phyloP scores from a whole-genome alignment of 2,329 filamentous ascomycete genomes.

The Venturia nashicola region DNA sequence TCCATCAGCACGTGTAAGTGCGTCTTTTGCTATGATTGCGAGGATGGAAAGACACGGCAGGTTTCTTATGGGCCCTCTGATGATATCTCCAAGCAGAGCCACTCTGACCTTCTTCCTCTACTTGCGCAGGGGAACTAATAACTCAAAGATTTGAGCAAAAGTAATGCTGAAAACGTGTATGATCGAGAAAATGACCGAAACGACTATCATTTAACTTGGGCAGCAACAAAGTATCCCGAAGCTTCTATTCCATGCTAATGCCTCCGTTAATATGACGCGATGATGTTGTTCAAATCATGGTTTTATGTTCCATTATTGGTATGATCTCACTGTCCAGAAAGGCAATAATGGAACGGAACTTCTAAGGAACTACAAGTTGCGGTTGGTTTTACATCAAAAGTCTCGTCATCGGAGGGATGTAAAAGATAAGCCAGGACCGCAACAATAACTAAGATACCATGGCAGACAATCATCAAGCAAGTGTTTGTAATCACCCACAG shows the following conservation, averaged over 20 bases:
- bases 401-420: too few species aligned
- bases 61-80: neutral
- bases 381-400: neutral
- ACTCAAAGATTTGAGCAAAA: neutral
- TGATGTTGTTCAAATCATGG: neutral
- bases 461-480: neutral
- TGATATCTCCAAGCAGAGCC: neutral
- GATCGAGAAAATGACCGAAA: too few species aligned
- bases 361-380: neutral
- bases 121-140: neutral
- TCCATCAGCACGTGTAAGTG: conserved; percentile 40
- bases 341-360: neutral
- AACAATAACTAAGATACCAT: neutral
- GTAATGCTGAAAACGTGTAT: too few species aligned
- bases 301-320: neutral
- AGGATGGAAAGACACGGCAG: neutral
- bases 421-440: too few species aligned
- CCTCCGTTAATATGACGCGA: too few species aligned
- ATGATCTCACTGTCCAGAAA: neutral
- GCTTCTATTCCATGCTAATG: too few species aligned
- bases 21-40: neutral
- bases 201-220: too few species aligned
- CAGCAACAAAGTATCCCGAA: too few species aligned
- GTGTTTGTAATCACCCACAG: conserved; percentile 10
- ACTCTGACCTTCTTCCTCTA: neutral